A percentile compares a stretch with the other conserved stretches of the same genome.
Evolutionary conservation across 257 asterid species (phyloP).

Genomic region (Solanum sparsipilum): DNA sequence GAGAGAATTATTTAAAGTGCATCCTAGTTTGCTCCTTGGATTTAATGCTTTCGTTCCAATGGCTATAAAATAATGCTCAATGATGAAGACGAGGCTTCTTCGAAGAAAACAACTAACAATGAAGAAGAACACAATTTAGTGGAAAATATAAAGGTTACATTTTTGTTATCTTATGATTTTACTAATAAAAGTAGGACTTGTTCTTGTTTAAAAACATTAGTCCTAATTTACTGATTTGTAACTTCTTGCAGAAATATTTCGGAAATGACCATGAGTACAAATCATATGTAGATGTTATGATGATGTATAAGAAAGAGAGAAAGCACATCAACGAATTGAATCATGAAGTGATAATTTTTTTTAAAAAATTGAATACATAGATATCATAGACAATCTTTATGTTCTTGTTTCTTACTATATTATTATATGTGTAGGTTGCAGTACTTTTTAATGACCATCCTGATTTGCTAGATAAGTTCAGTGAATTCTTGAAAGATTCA

Average conservation of each 20-base stretch:
- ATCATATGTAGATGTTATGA: neutral
- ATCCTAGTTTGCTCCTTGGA: neutral
- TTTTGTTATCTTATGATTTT: neutral
- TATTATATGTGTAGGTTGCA: neutral
- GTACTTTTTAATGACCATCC: neutral
- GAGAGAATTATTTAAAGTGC: neutral
- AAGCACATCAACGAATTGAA: neutral
- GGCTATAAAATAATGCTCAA: neutral
- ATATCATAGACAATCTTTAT: neutral
- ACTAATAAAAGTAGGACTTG: neutral
- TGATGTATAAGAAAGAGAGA: neutral
- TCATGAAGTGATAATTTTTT: neutral
- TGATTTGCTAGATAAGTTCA: neutral
- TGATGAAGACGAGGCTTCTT: neutral
- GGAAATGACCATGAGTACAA: neutral
- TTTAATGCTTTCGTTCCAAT: neutral
- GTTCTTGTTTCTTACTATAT: neutral
- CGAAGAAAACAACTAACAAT: neutral
- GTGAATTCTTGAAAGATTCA: neutral
- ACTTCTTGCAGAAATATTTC: neutral
- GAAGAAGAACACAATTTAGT: neutral
- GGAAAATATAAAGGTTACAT: neutral
- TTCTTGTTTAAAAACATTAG: neutral
- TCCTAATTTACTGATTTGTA: no score
- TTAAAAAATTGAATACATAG: no score